Evolutionary conservation across 1,284 basidiomycete species (phyloP), one percentile per base, ranked within the genome.

Genomic region (Cryptococcus floricola): DNA sequence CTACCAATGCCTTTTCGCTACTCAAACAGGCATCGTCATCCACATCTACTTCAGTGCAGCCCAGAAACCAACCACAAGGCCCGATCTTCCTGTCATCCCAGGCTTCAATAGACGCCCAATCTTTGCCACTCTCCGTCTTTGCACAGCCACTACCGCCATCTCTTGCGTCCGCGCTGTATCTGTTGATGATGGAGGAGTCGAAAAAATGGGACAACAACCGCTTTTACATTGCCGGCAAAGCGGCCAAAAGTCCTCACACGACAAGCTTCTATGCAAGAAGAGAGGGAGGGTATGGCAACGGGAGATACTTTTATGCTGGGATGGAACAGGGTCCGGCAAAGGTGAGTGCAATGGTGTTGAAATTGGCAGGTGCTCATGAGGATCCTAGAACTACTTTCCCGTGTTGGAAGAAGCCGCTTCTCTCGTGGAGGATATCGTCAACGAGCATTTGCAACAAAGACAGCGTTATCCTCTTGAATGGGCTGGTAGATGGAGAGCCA

Each of bases 341-440:
- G 28, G 65, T 63, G 53, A 28, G 54, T 53, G 39, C 34, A n/a
- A 25, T 4, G 18, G 19, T 38, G 18, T 13, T 2, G 18, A 4
- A 8, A 2, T 19, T 14, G 28, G 37, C n/a, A 16, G 10, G 18
- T 18, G 34, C 31, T 27, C 34, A 53, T 13, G 39, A 52, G 31
- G 10, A 31, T 8, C 31, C 39, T 34, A 80, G 44, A 60, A 73
- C 0, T 95, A 93, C 67, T 84, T 87, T 3, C 70, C 81, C 1
- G 80, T 82, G 1, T 87, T 96, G 84, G 86, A 88, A 69, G 82
- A 85, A 63, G 91, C 91, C 1, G 91, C 90, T 63, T 70, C 79
- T 43, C 82, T 88, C 28, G 78, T 96, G 16, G 90, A 93, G 70
- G 78, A 80, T 9, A 76, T 87, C 1, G 91, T 96, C 19, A 91